Evolutionary conservation across 768 basidiomycete genomes (phyloP).

Genomic region (Crassisporium funariophilum): DNA sequence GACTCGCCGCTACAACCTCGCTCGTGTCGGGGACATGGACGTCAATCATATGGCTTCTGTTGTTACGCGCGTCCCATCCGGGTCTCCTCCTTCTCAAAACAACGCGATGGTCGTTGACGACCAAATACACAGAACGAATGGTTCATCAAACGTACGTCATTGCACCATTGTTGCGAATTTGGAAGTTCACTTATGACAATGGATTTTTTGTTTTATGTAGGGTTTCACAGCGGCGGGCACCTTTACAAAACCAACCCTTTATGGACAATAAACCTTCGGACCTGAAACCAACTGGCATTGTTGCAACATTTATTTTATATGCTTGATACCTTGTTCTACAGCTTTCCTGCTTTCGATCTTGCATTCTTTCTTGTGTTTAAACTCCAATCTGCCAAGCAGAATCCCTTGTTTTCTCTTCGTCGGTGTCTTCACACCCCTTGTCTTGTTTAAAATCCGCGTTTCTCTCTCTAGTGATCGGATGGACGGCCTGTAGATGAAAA

Average conservation of each 20-base stretch:
- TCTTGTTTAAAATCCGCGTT: no score
- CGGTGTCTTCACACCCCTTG: no score
- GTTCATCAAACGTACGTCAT: conserved; percentile 27
- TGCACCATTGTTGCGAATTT: conserved; percentile 3
- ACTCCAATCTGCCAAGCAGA: no score
- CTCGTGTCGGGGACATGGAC: conserved; percentile 43
- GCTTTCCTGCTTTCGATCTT: neutral
- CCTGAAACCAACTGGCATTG: no score
- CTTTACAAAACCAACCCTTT: conserved; percentile 26
- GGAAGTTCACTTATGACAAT: neutral
- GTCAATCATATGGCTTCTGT: conserved; percentile 50
- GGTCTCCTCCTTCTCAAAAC: conserved; percentile 17
- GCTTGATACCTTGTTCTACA: neutral
- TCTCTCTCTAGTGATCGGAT: no score
- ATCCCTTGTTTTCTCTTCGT: no score
- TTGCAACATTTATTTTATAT: no score
- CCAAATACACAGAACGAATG: conserved; percentile 21
- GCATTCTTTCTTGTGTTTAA: no score
- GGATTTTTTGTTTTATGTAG: conserved; percentile 1
- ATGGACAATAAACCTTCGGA: conserved; percentile 22
- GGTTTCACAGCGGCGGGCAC: conserved; percentile 18
- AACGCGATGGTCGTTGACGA: conserved; percentile 33
- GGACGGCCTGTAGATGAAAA: no score
- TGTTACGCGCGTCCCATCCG: conserved; percentile 34
- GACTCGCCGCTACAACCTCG: conserved; percentile 49